Evolutionary conservation across 139 green algal species (phyloP), one percentile per base, ranked within the genome.

Genomic region (Chlamydomonas sp.): DNA sequence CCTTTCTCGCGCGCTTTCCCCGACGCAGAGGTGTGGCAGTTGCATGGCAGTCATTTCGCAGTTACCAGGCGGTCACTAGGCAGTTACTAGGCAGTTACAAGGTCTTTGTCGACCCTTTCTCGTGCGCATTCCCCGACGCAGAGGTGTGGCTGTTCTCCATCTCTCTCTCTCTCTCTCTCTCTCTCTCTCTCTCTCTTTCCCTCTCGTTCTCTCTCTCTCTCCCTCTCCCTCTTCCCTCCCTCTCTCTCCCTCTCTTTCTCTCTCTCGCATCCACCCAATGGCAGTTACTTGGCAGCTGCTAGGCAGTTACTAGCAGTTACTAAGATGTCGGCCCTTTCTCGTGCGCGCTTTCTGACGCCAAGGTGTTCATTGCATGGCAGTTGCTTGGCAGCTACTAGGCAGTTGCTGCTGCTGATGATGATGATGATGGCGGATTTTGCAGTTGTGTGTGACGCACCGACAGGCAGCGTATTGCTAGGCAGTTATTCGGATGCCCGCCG

Each of bases 271-370:
- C 43, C 13, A 16, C 43, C 43, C 43, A 26, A 16, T 54, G 13
- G 43, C 43, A 54, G 13, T 50, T 8, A 50, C 10, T 8, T n/a
- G 39, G 10, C 10, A n/a, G n/a, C n/a, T n/a, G n/a, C n/a, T n/a
- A n/a, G n/a, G n/a, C n/a, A n/a, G n/a, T n/a, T n/a, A 96, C 79
- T 96, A 96, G 80, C 73, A 90, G 20, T 96, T 93, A n/a, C n/a
- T n/a, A n/a, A n/a, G n/a, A n/a, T 70, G 82, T 95, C 28, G 86
- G 80, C 3, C 85, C 85, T 10, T 96, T 95, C 50, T 83, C 74
- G 43, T 58, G 87, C 1, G 65, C 69, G 24, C 96, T 94, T 73
- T 89, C 89, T 5, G 76, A 86, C 10, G 39, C 39, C 39, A 13
- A 50, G 13, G 13, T 50, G 10, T 13, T 16, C 13, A 16, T 16